Evolutionary conservation across 345 rosid genomes (phyloP).

Genomic region (Orychophragmus violaceus): DNA sequence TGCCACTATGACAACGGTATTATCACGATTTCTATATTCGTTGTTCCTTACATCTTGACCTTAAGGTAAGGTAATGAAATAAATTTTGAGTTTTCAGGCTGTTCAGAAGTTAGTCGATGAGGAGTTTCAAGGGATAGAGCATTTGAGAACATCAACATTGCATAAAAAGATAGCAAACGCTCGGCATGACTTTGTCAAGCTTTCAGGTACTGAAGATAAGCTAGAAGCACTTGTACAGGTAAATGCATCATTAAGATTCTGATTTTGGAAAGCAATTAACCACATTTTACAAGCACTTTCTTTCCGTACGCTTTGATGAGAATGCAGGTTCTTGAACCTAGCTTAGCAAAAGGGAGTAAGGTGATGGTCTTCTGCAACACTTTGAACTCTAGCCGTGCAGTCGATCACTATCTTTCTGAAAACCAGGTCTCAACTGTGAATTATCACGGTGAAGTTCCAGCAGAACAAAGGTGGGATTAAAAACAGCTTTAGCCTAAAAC

Average conservation of each 20-base stretch:
- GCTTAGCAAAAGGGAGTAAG: slow-evolving; percentile 84
- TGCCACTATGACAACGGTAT: slow-evolving; percentile 90
- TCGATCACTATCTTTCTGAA: slow-evolving; percentile 80
- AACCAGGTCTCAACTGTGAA: slow-evolving; percentile 77
- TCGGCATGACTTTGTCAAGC: slow-evolving; percentile 85
- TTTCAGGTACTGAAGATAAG: slow-evolving; percentile 89
- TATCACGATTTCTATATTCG: not conserved
- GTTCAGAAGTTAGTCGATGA: slow-evolving; percentile 84
- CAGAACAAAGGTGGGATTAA: slow-evolving; percentile 65
- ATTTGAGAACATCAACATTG: slow-evolving; percentile 81
- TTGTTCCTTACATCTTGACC: not conserved
- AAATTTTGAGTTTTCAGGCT: slow-evolving; percentile 46
- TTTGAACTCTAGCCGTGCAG: slow-evolving; percentile 85
- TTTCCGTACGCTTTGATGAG: slow-evolving; percentile 12
- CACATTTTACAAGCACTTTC: not conserved
- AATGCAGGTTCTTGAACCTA: slow-evolving; percentile 88
- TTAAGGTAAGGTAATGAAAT: not conserved
- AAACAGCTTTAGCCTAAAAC: not conserved
- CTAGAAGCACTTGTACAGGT: slow-evolving; percentile 88
- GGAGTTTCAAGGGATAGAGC: slow-evolving; percentile 85
- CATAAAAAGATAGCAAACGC: slow-evolving; percentile 89
- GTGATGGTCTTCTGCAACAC: slow-evolving; percentile 95
- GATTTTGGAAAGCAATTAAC: not conserved
- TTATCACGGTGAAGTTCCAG: slow-evolving; percentile 97
- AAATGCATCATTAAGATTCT: not conserved